Evolutionary conservation across 495 filamentous ascomycete species (phyloP), one percentile per base, ranked within the genome.

Genomic region (Parathielavia hyrcaniae): DNA sequence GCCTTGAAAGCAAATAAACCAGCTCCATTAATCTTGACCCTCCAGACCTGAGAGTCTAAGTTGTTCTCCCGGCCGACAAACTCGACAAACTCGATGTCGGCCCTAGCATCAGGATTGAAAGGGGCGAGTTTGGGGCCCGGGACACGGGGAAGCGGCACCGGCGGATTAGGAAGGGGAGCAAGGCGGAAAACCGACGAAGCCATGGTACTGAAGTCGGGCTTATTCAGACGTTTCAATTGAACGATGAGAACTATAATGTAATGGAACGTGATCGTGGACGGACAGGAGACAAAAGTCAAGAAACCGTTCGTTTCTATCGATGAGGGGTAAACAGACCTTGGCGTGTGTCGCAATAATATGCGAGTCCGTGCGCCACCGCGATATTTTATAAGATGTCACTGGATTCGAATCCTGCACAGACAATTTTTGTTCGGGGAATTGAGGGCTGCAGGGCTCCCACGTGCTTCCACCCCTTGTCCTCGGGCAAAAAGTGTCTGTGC

Each of bases 51-150:
- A 44, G 20, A 19, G 36, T 50, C 55, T 26, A 34, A 22, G 39
- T 43, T 38, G 45, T 51, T 43, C 17, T 39, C 34, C 13, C 23
- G 46, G 20, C 55, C 55, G 11, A 58, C 46, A 43, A 22, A 20
- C 41, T 59, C 39, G 19, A 59, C 5, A 17, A 53, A 59, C 47
- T 53, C 50, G 30, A 59, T 59, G 14, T 59, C 39, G 17, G 43
- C 50, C 4, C 20, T 11, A 11, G 41, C 50, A 44, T 34, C 54
- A 16, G 43, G 53, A 17, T 32, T 54, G 34, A 59, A 59, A 14
- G 57, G 43, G 19, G 41, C 50, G 4, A 59, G 50, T 59, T 59
- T 49, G 50, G 57, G 57, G 43, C 57, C 57, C 23, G 57, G 57
- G 14, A 54, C 57, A 8, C 22, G 22, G 12, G 56, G 56, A 44